Evolutionary conservation across 1,284 basidiomycete species (phyloP).

Genomic region (Trichosporon coremiiforme): DNA sequence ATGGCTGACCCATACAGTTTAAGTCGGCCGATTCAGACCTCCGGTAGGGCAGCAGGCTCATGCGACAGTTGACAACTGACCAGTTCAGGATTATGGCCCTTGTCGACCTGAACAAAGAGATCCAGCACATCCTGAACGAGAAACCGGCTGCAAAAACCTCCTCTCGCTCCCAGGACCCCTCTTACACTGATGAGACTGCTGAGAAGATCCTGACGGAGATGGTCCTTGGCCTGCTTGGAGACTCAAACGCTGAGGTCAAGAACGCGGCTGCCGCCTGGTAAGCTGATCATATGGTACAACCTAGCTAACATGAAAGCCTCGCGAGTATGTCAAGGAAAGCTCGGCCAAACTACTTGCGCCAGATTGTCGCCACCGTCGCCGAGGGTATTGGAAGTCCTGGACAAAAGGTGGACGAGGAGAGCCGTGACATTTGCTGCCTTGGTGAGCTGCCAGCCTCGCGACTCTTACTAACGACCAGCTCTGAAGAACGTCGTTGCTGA

Average conservation of each 20-base stretch:
- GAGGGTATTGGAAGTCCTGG: conserved; percentile 34
- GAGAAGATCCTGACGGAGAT: conserved; percentile 79
- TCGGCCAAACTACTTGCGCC: conserved; percentile 70
- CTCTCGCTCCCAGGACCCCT: not conserved
- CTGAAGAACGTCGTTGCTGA: conserved; percentile 93
- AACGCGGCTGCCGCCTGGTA: conserved; percentile 95
- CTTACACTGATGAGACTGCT: conserved; percentile 69
- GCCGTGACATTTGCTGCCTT: conserved; percentile 83
- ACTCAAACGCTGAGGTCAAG: conserved; percentile 97
- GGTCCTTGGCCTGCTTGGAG: conserved; percentile 81
- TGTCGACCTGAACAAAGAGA: conserved; percentile 85
- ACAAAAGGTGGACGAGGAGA: conserved; percentile 48
- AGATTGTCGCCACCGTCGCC: conserved; percentile 73
- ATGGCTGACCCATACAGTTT: conserved; percentile 36
- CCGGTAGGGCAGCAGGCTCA: conserved; percentile 37
- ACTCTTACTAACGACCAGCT: conserved; percentile 62
- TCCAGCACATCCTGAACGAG: conserved; percentile 65
- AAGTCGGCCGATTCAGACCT: conserved; percentile 49
- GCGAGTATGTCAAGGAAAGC: conserved; percentile 44
- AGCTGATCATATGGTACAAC: conserved; percentile 24
- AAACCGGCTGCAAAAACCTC: not conserved
- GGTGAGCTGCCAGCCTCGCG: conserved; percentile 64
- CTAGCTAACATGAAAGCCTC: conserved; percentile 34
- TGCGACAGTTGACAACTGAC: conserved; percentile 11
- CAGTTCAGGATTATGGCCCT: conserved; percentile 82